Evolutionary conservation across 2,329 filamentous ascomycete genomes (phyloP).

Genomic region (Diaporthe citrichinensis): DNA sequence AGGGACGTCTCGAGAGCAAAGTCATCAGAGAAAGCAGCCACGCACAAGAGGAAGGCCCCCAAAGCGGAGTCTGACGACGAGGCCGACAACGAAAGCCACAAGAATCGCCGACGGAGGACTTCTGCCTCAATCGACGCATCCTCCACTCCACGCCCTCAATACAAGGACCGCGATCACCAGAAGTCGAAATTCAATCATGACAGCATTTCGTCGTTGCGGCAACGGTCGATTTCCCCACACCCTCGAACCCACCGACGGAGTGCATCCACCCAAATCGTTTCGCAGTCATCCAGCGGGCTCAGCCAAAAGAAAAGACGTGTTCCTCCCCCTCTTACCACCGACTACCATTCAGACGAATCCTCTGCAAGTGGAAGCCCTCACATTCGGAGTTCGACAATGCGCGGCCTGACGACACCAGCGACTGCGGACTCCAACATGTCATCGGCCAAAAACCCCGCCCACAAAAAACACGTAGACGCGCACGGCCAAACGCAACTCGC

Average conservation of each 20-base stretch:
- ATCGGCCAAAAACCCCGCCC: constrained; percentile 76
- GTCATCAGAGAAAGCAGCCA: constrained; percentile 60
- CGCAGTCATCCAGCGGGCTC: constrained; percentile 68
- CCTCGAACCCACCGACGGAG: constrained; percentile 73
- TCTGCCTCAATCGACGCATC: constrained; percentile 56
- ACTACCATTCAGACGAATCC: constrained; percentile 78
- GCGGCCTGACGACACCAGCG: constrained; percentile 68
- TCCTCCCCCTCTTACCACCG: constrained; percentile 73
- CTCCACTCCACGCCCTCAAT: constrained; percentile 20
- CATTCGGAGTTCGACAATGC: constrained; percentile 70
- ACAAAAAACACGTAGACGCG: constrained; percentile 91
- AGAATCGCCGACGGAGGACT: constrained; percentile 67
- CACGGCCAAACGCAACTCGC: constrained; percentile 93
- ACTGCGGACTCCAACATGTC: constrained; percentile 74
- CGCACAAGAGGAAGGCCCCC: constrained; percentile 67
- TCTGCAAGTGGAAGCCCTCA: constrained; percentile 73
- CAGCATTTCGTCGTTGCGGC: constrained; percentile 49
- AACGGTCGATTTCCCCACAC: constrained; percentile 73
- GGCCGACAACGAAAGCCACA: constrained; percentile 65
- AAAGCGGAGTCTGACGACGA: constrained; percentile 72
- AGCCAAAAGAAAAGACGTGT: constrained; percentile 73
- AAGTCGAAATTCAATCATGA: constrained; percentile 54
- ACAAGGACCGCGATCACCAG: constrained; percentile 47
- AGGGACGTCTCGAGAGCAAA: constrained; percentile 49
- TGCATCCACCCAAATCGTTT: constrained; percentile 73